Evolutionary conservation across 2,329 filamentous ascomycete genomes (phyloP).

Genomic region (Dissoconium aciculare): DNA sequence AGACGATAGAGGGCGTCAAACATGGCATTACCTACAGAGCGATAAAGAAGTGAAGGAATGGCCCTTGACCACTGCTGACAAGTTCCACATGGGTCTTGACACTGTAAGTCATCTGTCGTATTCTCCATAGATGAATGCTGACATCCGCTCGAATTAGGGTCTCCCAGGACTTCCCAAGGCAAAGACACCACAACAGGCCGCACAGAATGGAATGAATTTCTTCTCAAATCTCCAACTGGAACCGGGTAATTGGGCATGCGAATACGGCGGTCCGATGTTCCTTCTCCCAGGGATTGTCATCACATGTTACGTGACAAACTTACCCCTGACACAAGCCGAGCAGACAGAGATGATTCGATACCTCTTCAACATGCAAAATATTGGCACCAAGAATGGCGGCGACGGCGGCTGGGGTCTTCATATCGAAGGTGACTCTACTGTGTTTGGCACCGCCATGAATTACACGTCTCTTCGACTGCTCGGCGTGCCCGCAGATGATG

Average conservation of each 20-base stretch:
- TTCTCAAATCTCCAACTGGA: conserved; percentile 80
- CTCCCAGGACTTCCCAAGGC: conserved; percentile 58
- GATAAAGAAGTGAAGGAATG: conserved; percentile 58
- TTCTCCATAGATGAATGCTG: conserved; percentile 1
- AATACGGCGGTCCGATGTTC: conserved; percentile 97
- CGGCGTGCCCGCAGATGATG: conserved; percentile 70
- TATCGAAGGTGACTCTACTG: conserved; percentile 82
- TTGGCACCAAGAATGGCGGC: conserved; percentile 37
- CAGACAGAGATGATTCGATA: conserved; percentile 87
- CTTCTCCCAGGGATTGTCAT: conserved; percentile 74
- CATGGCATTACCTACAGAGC: conserved; percentile 76
- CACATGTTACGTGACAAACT: conserved; percentile 78
- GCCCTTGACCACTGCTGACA: conserved; percentile 83
- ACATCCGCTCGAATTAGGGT: too few species aligned
- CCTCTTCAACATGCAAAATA: conserved; percentile 65
- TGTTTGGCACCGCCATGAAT: conserved; percentile 81
- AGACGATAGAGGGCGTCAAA: conserved; percentile 72
- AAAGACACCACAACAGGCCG: conserved; percentile 59
- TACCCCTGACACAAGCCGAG: conserved; percentile 64
- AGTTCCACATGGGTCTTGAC: conserved; percentile 68
- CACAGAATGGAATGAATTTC: conserved; percentile 70
- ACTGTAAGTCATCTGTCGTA: conserved; percentile 39
- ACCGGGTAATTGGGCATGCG: conserved; percentile 88
- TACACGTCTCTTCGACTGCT: conserved; percentile 69
- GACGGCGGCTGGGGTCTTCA: conserved; percentile 98